These are phyloP conservation scores for Cyberlindnera xishuangbannaensis DNA, from an alignment of 805 yeast genomes.

Conservation along the genomic window DNA sequence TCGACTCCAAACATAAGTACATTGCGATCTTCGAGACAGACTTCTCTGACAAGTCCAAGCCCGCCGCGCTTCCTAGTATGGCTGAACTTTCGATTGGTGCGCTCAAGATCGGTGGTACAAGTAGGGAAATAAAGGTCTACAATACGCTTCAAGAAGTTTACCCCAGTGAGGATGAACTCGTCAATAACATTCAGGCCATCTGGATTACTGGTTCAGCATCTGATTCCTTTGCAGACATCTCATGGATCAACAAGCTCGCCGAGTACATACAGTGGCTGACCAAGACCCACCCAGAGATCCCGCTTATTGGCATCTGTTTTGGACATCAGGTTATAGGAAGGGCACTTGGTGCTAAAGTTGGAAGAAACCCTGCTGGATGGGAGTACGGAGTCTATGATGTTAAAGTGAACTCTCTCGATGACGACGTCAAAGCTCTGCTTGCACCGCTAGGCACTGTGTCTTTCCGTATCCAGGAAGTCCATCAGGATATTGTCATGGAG, in stretches of 20 bases:
- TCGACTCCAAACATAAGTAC: too few relatives aligned
- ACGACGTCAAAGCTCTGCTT: slow-evolving; percentile 26
- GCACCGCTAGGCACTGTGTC: slow-evolving; percentile 12
- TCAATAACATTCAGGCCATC: slow-evolving; percentile 32
- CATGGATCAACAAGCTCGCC: slow-evolving; percentile 38
- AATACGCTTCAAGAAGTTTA: slow-evolving; percentile 28
- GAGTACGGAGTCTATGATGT: slow-evolving; percentile 61
- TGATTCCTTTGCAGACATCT: slow-evolving; percentile 38
- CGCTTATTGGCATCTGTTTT: slow-evolving; percentile 71
- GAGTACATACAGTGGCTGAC: slow-evolving; percentile 26
- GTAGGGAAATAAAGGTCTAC: slow-evolving; percentile 28
- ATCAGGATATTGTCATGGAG: slow-evolving; percentile 49
- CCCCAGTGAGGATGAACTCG: slow-evolving; percentile 24
- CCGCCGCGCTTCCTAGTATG: slow-evolving; percentile 41
- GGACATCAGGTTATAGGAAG: slow-evolving; percentile 80
- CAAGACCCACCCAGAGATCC: slow-evolving; percentile 21
- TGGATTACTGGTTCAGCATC: slow-evolving; percentile 48
- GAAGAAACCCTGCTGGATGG: slow-evolving; percentile 59
- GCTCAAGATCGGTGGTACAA: slow-evolving; percentile 23
- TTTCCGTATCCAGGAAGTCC: slow-evolving; percentile 47
- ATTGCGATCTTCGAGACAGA: slow-evolving; percentile 23
- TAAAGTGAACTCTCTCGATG: slow-evolving; percentile 38
- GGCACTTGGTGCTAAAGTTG: slow-evolving; percentile 57
- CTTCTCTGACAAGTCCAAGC: slow-evolving; percentile 9
- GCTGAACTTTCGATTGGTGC: slow-evolving; percentile 41